phyloP scores from a whole-genome alignment of 768 basidiomycete genomes.

The Filobasidium floriforme region DNA sequence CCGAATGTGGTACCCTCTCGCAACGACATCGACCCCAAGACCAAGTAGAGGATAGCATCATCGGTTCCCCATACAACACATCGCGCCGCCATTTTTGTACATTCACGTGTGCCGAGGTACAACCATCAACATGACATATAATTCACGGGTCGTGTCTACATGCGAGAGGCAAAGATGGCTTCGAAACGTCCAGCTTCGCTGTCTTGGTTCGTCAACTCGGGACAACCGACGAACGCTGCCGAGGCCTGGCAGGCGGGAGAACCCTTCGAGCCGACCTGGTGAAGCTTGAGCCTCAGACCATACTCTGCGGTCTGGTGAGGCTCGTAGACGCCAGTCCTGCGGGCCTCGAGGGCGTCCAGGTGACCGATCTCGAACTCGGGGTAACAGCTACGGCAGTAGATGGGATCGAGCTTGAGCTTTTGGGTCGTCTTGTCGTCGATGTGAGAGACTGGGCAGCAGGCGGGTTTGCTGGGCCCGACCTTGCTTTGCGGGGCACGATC shows the following conservation, averaged over 20 bases:
- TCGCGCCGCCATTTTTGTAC: not conserved
- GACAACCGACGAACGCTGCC: not conserved
- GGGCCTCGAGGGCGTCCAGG: conserved; percentile 14
- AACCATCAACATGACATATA: not conserved
- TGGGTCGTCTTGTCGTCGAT: not conserved
- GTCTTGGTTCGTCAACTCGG: not conserved
- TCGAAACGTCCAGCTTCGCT: not conserved
- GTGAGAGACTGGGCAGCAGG: not conserved
- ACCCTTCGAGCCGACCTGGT: not conserved
- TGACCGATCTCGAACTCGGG: conserved; percentile 15
- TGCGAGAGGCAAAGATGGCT: not conserved
- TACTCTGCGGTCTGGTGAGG: not conserved
- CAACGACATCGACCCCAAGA: not conserved
- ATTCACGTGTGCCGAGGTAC: not conserved
- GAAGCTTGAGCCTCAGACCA: not conserved
- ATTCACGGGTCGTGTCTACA: not conserved
- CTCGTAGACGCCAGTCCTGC: conserved; percentile 4
- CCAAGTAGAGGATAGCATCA: not conserved
- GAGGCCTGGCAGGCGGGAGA: not conserved
- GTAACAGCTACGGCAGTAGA: conserved; percentile 15
- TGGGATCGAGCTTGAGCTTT: conserved; percentile 11
- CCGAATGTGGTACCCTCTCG: not conserved
- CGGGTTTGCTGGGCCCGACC: not conserved
- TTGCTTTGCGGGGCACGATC: not conserved
- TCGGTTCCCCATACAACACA: too few species aligned